These are phyloP conservation scores for Neofusicoccum laricinum DNA, from an alignment of 2,329 filamentous ascomycete genomes.

Conservation along the genomic window DNA sequence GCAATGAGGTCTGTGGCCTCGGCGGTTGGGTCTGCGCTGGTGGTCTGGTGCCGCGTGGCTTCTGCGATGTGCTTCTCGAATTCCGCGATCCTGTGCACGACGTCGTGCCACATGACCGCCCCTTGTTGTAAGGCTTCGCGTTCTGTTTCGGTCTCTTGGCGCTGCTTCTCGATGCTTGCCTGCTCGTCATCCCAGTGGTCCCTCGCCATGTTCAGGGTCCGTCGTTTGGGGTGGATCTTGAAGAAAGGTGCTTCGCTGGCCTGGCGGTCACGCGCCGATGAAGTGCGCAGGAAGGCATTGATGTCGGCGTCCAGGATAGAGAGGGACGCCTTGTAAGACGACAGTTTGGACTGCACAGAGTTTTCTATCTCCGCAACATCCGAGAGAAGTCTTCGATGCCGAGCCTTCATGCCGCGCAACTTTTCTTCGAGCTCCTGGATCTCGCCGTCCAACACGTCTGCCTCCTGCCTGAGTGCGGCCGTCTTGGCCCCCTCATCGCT, in stretches of 20 bases:
- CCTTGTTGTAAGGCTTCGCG: constrained; percentile 66
- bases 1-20: constrained; percentile 40
- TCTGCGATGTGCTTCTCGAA: constrained; percentile 65
- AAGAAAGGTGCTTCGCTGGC: constrained; percentile 18
- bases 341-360: constrained; percentile 13
- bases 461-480: constrained; percentile 49
- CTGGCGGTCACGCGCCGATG: constrained; percentile 45
- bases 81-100: constrained; percentile 56
- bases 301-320: constrained; percentile 65
- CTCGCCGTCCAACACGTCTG: constrained; percentile 55
- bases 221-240: constrained; percentile 53
- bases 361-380: constrained; percentile 13
- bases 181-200: constrained; percentile 69
- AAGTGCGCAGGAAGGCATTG: constrained; percentile 55
- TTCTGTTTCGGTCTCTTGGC: constrained; percentile 58
- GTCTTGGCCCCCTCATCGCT: constrained; percentile 57
- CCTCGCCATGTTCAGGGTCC: constrained; percentile 68
- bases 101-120: constrained; percentile 63
- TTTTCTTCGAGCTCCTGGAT: constrained; percentile 65
- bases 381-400: not conserved
- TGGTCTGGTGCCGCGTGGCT: constrained; percentile 44
- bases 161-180: constrained; percentile 53
- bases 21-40: constrained; percentile 25
- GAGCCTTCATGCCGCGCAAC: constrained; percentile 56
- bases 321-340: constrained; percentile 32